Evolutionary conservation across 2,329 filamentous ascomycete genomes (phyloP).

Genomic region (Harringtonia lauricola): DNA sequence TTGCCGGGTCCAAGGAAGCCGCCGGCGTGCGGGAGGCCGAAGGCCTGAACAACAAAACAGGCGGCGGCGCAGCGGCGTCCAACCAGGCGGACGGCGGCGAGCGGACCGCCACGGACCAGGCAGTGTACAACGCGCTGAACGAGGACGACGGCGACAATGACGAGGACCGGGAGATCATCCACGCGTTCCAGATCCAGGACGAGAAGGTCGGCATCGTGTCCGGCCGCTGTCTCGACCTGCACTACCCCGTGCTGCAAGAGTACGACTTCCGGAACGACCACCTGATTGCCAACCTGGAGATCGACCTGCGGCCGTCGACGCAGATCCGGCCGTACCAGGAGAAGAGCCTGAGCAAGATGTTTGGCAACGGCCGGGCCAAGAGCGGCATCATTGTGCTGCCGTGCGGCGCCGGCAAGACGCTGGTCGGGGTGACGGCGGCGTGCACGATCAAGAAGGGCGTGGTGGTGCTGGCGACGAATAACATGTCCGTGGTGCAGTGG

Average conservation of each 20-base stretch:
- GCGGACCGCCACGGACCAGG: slow-evolving; percentile 24
- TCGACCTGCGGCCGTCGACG: slow-evolving; percentile 80
- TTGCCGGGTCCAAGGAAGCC: slow-evolving; percentile 88
- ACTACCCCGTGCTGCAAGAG: slow-evolving; percentile 83
- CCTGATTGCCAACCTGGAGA: slow-evolving; percentile 81
- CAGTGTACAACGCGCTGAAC: slow-evolving; percentile 38
- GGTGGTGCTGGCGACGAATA: slow-evolving; percentile 90
- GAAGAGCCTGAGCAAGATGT: slow-evolving; percentile 98
- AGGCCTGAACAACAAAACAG: slow-evolving; percentile 12
- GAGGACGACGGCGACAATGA: slow-evolving; percentile 80
- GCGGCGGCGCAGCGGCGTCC: background rate
- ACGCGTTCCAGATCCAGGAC: slow-evolving; percentile 84
- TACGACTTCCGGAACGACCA: slow-evolving; percentile 94
- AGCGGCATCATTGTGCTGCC: slow-evolving; percentile 96
- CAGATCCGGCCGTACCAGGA: slow-evolving; percentile 94
- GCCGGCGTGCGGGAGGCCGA: slow-evolving; percentile 72
- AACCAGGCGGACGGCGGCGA: background rate
- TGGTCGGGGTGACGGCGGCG: slow-evolving; percentile 95
- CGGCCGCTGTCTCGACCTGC: slow-evolving; percentile 78
- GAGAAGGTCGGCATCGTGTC: slow-evolving; percentile 76
- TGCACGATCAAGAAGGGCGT: slow-evolving; percentile 97
- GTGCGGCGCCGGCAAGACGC: slow-evolving; percentile 91
- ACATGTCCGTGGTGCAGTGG: slow-evolving; percentile 98
- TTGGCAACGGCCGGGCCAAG: slow-evolving; percentile 93
- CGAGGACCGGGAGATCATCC: slow-evolving; percentile 67